Conservation (phyloP, 2,329 filamentous ascomycete genomes). For the Chaetomium strumarium region DNA sequence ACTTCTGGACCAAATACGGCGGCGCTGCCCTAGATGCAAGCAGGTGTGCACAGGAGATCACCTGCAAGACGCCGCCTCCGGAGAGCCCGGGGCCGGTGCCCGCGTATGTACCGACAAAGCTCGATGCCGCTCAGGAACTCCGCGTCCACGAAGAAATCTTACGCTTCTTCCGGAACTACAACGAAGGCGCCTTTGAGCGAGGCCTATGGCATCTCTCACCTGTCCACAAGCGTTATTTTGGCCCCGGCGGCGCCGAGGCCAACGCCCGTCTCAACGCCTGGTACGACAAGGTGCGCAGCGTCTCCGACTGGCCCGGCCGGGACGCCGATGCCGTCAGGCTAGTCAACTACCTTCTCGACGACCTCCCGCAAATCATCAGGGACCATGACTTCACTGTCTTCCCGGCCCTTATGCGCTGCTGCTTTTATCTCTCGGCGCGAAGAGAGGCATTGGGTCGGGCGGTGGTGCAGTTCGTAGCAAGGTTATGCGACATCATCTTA, state of each 20-base stretch:
- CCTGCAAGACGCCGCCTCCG: conserved; percentile 25
- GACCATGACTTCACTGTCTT: conserved; percentile 25
- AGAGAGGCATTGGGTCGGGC: conserved; percentile 2
- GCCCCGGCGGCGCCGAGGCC: conserved; percentile 13
- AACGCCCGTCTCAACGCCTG: conserved; percentile 20
- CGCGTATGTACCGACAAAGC: conserved; percentile 4
- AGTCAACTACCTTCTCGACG: conserved; percentile 23
- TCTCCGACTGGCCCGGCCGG: conserved; percentile 15
- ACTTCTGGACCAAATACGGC: conserved; percentile 18
- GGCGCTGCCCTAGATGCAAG: conserved; percentile 14
- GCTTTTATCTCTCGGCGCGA: conserved; percentile 18
- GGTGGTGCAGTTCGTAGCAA: conserved; percentile 15
- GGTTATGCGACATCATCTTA: conserved; percentile 13
- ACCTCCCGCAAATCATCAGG: conserved; percentile 21
- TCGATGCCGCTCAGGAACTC: conserved; percentile 11
- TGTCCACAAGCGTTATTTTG: conserved; percentile 9
- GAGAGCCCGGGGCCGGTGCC: conserved; percentile 1
- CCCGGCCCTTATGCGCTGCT: conserved; percentile 12
- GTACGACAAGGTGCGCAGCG: conserved; percentile 21
- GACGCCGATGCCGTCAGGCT: conserved; percentile 20
- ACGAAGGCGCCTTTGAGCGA: conserved; percentile 20
- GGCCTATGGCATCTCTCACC: conserved; percentile 19
- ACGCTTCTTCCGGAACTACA: conserved; percentile 22
- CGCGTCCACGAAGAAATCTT: conserved; percentile 22
- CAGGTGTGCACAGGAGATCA: conserved; percentile 19